Evolutionary conservation across 2,329 filamentous ascomycete genomes (phyloP).

Genomic region (Botryosphaeria dothidea): DNA sequence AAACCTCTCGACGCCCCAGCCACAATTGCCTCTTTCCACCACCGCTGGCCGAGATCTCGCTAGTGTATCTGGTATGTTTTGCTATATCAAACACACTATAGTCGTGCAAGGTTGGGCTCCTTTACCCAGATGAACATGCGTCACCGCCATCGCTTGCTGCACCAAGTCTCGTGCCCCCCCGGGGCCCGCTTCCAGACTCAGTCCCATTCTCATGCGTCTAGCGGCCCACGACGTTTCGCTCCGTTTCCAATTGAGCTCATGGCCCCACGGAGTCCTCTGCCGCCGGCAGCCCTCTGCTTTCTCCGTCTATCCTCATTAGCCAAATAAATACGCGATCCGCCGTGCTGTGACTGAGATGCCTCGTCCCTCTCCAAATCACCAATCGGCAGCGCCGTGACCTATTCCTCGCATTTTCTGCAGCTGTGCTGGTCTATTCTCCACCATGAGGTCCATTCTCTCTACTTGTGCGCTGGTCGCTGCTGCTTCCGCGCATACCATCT

Average conservation of each 20-base stretch:
- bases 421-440: conserved; percentile 24
- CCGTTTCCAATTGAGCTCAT: conserved; percentile 30
- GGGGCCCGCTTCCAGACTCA: not conserved
- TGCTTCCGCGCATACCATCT: conserved; percentile 5
- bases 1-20: not conserved
- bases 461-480: conserved; percentile 21
- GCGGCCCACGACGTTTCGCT: conserved; percentile 23
- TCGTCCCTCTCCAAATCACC: conserved; percentile 20
- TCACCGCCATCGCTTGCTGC: not conserved
- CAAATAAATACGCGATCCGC: conserved; percentile 20
- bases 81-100: conserved; percentile 20
- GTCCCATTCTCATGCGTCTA: conserved; percentile 3
- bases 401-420: conserved; percentile 40
- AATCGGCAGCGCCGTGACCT: conserved; percentile 3
- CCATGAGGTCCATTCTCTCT: conserved; percentile 21
- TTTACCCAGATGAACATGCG: conserved; percentile 8
- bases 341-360: conserved; percentile 2
- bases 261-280: conserved; percentile 3
- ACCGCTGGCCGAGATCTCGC: not conserved
- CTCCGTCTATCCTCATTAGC: conserved; percentile 25
- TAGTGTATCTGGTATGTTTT: conserved; percentile 26
- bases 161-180: not conserved
- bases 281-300: conserved; percentile 19
- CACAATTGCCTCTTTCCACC: not conserved
- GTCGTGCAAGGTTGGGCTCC: conserved; percentile 10